Evolutionary conservation across 495 filamentous ascomycete species (phyloP).

Genomic region (Daldinia vernicosa): DNA sequence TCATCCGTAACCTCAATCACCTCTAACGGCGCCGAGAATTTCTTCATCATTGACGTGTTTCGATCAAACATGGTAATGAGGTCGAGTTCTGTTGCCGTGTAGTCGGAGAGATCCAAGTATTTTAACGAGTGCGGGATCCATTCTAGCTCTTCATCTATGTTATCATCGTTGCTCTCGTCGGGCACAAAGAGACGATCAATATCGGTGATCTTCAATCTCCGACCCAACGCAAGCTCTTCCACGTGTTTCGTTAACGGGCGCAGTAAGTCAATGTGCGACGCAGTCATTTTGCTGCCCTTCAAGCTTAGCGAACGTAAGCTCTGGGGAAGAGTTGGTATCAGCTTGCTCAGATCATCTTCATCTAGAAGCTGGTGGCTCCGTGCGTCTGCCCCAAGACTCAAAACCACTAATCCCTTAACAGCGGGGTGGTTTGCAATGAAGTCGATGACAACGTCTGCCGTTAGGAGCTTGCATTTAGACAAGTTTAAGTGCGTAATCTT

Average conservation of each 20-base stretch:
- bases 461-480: conserved; percentile 76
- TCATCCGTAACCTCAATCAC: conserved; percentile 83
- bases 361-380: conserved; percentile 77
- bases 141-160: conserved; percentile 47
- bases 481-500: conserved; percentile 82
- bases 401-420: conserved; percentile 70
- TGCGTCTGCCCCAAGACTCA: conserved; percentile 79
- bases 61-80: conserved; percentile 69
- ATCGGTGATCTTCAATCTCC: conserved; percentile 70
- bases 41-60: conserved; percentile 67
- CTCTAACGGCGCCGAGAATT: conserved; percentile 73
- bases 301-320: conserved; percentile 80
- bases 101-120: conserved; percentile 75
- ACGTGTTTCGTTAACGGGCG: conserved; percentile 80
- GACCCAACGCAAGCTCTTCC: conserved; percentile 80
- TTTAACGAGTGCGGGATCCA: conserved; percentile 73
- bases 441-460: conserved; percentile 71
- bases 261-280: conserved; percentile 70
- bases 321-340: conserved; percentile 73
- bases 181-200: conserved; percentile 67
- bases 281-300: conserved; percentile 75
- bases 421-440: conserved; percentile 80
- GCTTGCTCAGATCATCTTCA: conserved; percentile 67
- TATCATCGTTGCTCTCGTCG: conserved; percentile 50
- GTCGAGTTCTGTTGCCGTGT: conserved; percentile 68